Percentiles rank a stretch among this genome's conserved stretches.
These are phyloP conservation scores for Coniochaeta sp. DNA, from an alignment of 2,329 filamentous ascomycete species.

Conservation along the genomic window DNA sequence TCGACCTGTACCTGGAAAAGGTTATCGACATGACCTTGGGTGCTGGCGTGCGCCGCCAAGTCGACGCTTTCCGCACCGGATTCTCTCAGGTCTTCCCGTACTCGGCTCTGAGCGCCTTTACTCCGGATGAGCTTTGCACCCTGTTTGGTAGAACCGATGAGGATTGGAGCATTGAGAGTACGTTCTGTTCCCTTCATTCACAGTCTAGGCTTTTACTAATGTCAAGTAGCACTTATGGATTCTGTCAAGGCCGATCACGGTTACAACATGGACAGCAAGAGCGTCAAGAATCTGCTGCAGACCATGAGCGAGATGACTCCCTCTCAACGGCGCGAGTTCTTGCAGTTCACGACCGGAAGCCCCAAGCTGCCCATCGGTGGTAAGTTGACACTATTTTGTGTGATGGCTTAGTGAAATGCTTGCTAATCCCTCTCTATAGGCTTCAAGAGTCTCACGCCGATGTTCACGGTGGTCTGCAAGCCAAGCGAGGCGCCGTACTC, in stretches of 20 bases:
- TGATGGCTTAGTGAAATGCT: constrained; percentile 17
- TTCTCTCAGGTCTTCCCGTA: constrained; percentile 98
- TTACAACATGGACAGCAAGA: constrained; percentile 97
- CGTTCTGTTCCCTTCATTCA: constrained; percentile 27
- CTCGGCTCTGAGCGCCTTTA: constrained; percentile 85
- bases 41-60: constrained; percentile 78
- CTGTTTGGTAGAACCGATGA: constrained; percentile 89
- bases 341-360: constrained; percentile 96
- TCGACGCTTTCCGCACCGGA: constrained; percentile 82
- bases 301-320: constrained; percentile 82
- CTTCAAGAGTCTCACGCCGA: constrained; percentile 93
- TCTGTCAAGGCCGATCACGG: constrained; percentile 98
- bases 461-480: constrained; percentile 99
- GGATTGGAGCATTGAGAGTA: constrained; percentile 96
- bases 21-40: constrained; percentile 90
- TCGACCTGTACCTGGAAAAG: constrained; percentile 79
- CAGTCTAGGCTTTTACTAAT: constrained; percentile 11
- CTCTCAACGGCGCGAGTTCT: constrained; percentile 77
- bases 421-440: constrained; percentile 41
- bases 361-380: constrained; percentile 97
- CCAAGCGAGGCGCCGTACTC: constrained; percentile 91
- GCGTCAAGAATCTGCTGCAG: constrained; percentile 85
- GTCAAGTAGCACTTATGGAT: constrained; percentile 72
- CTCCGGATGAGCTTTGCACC: constrained; percentile 88
- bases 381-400: constrained; percentile 35